Conservation (phyloP, 129 eudicot genomes). For the Kitagawia praeruptora region DNA sequence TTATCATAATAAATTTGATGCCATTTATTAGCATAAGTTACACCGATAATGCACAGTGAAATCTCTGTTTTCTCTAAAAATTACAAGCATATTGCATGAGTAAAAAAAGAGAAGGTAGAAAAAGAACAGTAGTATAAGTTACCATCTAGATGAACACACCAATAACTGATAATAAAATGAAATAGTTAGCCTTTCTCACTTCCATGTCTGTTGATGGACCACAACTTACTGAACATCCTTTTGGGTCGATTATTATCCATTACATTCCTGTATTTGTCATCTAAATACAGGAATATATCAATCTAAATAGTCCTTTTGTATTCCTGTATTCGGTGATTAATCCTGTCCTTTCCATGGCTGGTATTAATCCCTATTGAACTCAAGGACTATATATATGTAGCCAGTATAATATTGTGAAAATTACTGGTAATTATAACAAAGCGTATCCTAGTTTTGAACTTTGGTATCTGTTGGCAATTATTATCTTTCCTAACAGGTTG, state of each 20-base stretch:
- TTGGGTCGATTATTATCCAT: constrained; percentile 59
- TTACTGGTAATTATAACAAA: too few relatives aligned
- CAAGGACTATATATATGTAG: too few relatives aligned
- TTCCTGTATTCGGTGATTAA: too few relatives aligned
- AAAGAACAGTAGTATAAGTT: constrained; percentile 26
- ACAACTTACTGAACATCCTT: constrained; percentile 77
- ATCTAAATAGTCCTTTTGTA: too few relatives aligned
- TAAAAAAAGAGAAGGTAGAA: neutral
- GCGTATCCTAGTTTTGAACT: too few relatives aligned
- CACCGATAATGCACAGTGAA: constrained; percentile 43
- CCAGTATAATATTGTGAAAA: too few relatives aligned
- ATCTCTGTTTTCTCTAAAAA: constrained; percentile 32
- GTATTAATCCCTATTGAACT: too few relatives aligned
- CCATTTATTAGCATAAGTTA: constrained; percentile 45
- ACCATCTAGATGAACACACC: constrained; percentile 11
- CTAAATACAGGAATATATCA: too few relatives aligned
- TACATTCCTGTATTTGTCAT: too few relatives aligned
- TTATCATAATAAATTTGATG: neutral
- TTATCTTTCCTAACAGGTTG: too few relatives aligned
- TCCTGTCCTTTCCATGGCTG: too few relatives aligned
- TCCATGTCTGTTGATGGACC: constrained; percentile 59
- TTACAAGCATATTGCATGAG: constrained; percentile 33
- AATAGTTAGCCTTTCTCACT: constrained; percentile 34
- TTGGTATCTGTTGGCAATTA: too few relatives aligned
- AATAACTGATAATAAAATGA: constrained; percentile 5